Base-by-base conservation (phyloP, 2,329 filamentous ascomycete species). In the Aschersonia sp. region DNA sequence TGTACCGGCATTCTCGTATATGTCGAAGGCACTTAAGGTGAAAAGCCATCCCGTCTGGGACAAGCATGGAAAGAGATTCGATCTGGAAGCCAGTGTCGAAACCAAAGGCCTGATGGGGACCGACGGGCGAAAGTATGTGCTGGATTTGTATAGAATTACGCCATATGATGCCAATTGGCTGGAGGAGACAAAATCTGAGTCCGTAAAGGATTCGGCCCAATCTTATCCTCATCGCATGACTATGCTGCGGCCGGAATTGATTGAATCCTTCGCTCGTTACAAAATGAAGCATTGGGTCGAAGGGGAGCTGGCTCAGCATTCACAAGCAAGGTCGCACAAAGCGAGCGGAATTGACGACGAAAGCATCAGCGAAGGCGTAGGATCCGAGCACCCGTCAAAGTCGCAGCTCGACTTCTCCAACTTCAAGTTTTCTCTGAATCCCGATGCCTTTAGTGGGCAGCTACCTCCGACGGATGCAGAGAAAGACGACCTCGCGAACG, bases 1-100 rank as follows among this genome's bases (percentile, higher is more conserved):
- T 58, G 79, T 80, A 1, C 71, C 83, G 31, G 76, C 87, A 8
- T 98, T 98, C 58, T 81, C 87, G 60, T 88, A 94, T 69, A 76
- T 98, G 33, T 96, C 90, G 42, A 88, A 90, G 67, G 79, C 87
- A 3, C 76, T 97, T 58, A 85, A 84, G 55, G 85, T 96, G 50
- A 97, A 97, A 76, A 85, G 85, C 68, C 92, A 98, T 63, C 74
- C 88, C 43, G 94, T 98, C 4, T 98, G 92, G 92, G 92, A 98
- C 66, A 97, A 97, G 73, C 87, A 95, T 57, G 80, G 82, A 55
- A 85, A 88, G 66, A 80, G 84, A 52, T 88, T 95, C 58, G 87
- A 96, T 52, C 74, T 98, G 4, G 90, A 97, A 65, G 87, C 86
- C 41, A 97, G 89, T 58, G 89, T 98, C 11, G 92, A 98, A 68